These are phyloP conservation scores for Mycena kentingensis DNA, from an alignment of 768 basidiomycete genomes.

Conservation along the genomic window DNA sequence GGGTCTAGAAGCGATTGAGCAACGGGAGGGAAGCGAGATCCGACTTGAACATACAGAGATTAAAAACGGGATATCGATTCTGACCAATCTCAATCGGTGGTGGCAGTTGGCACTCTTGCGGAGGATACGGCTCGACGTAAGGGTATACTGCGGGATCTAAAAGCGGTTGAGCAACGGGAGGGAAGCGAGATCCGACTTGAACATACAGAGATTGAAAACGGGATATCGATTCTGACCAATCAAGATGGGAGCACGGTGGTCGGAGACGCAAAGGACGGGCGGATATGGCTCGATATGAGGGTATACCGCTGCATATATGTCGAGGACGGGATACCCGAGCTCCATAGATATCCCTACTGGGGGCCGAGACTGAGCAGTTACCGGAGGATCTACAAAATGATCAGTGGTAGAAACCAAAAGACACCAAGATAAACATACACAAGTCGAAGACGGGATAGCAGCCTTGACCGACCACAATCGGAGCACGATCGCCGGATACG, in stretches of 20 bases:
- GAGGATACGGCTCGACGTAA: background rate
- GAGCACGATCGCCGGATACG: background rate
- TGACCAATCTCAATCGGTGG: constrained; percentile 1
- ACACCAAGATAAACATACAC: constrained; percentile 18
- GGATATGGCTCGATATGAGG: constrained; percentile 39
- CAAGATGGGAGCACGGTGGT: background rate
- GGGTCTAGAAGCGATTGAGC: constrained; percentile 39
- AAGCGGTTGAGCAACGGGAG: no score
- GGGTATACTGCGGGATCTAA: constrained; percentile 43
- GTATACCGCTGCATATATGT: constrained; percentile 35
- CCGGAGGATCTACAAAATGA: background rate
- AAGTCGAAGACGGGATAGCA: constrained; percentile 29
- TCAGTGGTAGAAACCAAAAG: background rate
- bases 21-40: no score
- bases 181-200: no score
- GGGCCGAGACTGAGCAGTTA: background rate
- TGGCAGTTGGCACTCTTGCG: background rate
- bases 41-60: constrained; percentile 3
- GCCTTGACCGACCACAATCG: constrained; percentile 6
- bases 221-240: background rate
- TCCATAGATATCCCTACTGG: background rate
- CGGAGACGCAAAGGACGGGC: background rate
- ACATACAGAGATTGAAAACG: constrained; percentile 1
- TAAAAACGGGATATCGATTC: background rate
- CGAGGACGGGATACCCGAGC: constrained; percentile 27